Base-by-base conservation (phyloP, 495 filamentous ascomycete genomes). In the Hypoxylon crocopeplum region DNA sequence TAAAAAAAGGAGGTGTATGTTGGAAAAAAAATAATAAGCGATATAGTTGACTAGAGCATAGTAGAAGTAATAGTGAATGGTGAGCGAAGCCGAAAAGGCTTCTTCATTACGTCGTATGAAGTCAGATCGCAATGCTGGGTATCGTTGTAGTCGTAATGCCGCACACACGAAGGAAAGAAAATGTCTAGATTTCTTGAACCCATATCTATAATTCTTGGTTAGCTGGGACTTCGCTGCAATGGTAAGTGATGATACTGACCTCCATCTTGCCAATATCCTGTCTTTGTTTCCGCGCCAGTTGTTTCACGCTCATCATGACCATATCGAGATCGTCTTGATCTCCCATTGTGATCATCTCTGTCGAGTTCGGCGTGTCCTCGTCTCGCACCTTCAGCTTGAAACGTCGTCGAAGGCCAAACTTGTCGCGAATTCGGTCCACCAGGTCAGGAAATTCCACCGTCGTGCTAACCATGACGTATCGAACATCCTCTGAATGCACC, bases 291-390 rank as follows among this genome's bases (percentile, higher is more conserved):
- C 79, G 81, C 22, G 91, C 95, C 51, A 75, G 75, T 50, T 83
- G 81, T 69, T 84, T 88, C 24, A 87, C 86, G 3, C 75, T 77
- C 67, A 76, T 77, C 48, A 98, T 81, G 33, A 89, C 84, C 82
- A 96, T 86, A 46, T 97, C 92, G 61, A 97, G 73, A 79, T 98
- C 94, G 67, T 98, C 94, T 73, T 96, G 89, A 74, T 98, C 94
- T 24, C 88, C 91, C 86, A 98, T 87, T 10, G 92, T 97, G 71
- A 98, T 93, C 88, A 96, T 90, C 68, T 97, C 94, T 5, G 88
- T 88, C 15, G 59, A 70, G 59, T 90, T 85, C 12, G 79, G 78
- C 29, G 72, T 57, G 70, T 96, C 92, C 45, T 91, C 88, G 47
- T 91, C 89, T 69, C 84, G 86, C 66, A 96, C 86, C 79, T 90